Percentiles rank a stretch among this genome's conserved stretches.
These are phyloP conservation scores for Pleurotus sapidus DNA, from an alignment of 768 basidiomycete genomes.

Conservation along the genomic window DNA sequence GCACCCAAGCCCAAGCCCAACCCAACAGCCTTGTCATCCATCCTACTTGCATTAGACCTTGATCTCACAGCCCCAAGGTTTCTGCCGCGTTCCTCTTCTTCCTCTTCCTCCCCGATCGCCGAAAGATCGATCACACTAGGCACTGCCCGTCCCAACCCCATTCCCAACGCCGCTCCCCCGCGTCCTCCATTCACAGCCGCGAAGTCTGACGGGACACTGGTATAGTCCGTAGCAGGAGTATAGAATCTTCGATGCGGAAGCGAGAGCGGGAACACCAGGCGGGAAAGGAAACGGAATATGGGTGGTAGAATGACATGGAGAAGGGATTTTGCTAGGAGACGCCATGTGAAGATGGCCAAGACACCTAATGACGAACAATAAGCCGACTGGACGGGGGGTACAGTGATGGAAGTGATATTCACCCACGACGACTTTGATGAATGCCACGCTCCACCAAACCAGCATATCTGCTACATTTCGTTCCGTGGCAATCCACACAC, in stretches of 20 bases:
- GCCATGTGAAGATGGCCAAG: conserved; percentile 80
- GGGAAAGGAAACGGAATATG: conserved; percentile 72
- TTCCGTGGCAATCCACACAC: conserved; percentile 32
- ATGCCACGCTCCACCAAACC: conserved; percentile 46
- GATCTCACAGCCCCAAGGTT: background rate
- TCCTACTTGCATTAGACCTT: background rate
- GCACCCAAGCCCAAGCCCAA: conserved; percentile 15
- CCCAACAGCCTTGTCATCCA: background rate
- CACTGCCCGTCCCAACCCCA: conserved; percentile 58
- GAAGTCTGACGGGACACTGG: conserved; percentile 56
- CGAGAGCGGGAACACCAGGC: conserved; percentile 39
- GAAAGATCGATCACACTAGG: conserved; percentile 87
- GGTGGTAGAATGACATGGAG: conserved; percentile 79
- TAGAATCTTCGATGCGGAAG: conserved; percentile 89
- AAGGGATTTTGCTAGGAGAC: conserved; percentile 77
- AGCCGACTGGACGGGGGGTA: background rate
- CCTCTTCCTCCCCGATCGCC: conserved; percentile 38
- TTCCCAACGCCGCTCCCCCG: conserved; percentile 14
- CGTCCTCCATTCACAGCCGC: conserved; percentile 27
- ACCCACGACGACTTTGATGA: conserved; percentile 46
- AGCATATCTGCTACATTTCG: conserved; percentile 35
- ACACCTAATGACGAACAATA: conserved; percentile 48
- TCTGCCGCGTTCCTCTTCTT: conserved; percentile 33
- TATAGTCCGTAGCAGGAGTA: conserved; percentile 88
- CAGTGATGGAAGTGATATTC: conserved; percentile 10